Conservation (phyloP, 192 early-diverging fungal species). For the Coemansia javaensis region DNA sequence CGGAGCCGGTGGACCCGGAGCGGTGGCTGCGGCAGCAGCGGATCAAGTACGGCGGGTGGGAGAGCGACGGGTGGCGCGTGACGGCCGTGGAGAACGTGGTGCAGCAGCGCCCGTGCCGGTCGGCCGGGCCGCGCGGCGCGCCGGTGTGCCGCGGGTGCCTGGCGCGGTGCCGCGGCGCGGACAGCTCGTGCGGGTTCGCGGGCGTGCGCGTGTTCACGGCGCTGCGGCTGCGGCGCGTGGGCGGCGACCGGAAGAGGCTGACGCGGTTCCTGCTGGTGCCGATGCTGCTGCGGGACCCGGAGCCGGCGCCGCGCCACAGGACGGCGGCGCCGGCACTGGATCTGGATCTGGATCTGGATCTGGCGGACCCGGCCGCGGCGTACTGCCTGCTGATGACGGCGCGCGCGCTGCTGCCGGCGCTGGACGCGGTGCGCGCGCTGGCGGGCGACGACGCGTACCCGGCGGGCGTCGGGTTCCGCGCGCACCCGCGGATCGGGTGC, state of each 20-base stretch:
- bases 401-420: neutral
- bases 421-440: neutral
- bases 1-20: conserved; percentile 13
- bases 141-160: conserved; percentile 20
- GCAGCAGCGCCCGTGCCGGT: neutral
- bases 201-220: conserved; percentile 4
- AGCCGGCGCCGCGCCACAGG: too few species aligned
- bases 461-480: conserved; percentile 3
- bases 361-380: conserved; percentile 10
- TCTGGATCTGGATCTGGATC: too few species aligned
- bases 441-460: neutral
- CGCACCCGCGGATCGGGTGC: conserved; percentile 16
- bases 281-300: too few species aligned
- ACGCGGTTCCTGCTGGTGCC: conserved; percentile 9
- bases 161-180: conserved; percentile 3
- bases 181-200: conserved; percentile 12
- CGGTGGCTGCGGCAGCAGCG: conserved; percentile 10
- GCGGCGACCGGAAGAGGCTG: neutral
- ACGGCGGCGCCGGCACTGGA: too few species aligned
- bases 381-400: conserved; percentile 15
- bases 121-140: neutral
- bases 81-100: conserved; percentile 1
- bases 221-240: neutral
- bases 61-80: neutral
- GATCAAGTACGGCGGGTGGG: conserved; percentile 8